Evolutionary conservation across 2,329 filamentous ascomycete genomes (phyloP).

Genomic region (Rutstroemia sp.): DNA sequence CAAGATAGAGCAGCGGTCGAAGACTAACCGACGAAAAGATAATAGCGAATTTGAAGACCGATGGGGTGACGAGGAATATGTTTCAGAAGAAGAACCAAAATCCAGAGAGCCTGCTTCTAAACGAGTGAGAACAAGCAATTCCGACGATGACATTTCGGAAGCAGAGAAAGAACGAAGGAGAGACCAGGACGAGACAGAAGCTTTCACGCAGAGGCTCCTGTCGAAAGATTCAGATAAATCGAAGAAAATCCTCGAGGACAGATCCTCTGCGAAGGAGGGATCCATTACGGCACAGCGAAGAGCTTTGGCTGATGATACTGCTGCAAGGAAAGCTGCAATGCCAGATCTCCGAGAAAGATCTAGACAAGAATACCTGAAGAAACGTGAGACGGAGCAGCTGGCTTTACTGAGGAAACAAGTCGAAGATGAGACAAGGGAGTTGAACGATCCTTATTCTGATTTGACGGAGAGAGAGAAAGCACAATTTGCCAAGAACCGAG

Average conservation of each 20-base stretch:
- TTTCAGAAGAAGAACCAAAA: slow-evolving; percentile 45
- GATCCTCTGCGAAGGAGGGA: slow-evolving; percentile 46
- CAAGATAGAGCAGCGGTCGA: slow-evolving; percentile 35
- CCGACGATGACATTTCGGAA: slow-evolving; percentile 49
- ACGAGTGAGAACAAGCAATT: slow-evolving; percentile 56
- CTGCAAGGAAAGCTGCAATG: slow-evolving; percentile 62
- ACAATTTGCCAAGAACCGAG: slow-evolving; percentile 82
- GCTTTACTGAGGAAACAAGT: slow-evolving; percentile 87
- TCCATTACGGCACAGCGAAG: slow-evolving; percentile 52
- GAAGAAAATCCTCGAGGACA: slow-evolving; percentile 59
- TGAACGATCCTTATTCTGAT: slow-evolving; percentile 60
- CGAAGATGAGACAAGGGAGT: slow-evolving; percentile 75
- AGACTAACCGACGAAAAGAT: slow-evolving; percentile 43
- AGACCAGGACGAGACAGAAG: slow-evolving; percentile 70
- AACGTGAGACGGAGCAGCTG: slow-evolving; percentile 79
- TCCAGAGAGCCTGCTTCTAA: slow-evolving; percentile 66
- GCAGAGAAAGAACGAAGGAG: slow-evolving; percentile 54
- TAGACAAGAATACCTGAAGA: slow-evolving; percentile 87
- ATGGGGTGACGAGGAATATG: slow-evolving; percentile 71
- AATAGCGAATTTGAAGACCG: slow-evolving; percentile 65
- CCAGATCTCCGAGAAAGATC: slow-evolving; percentile 76
- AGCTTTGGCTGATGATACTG: slow-evolving; percentile 58
- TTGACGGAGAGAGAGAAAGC: slow-evolving; percentile 61
- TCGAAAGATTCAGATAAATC: slow-evolving; percentile 63
- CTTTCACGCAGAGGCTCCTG: slow-evolving; percentile 66